Conservation (phyloP, 1,284 basidiomycete species). For the Mrakiaceae sp. region DNA sequence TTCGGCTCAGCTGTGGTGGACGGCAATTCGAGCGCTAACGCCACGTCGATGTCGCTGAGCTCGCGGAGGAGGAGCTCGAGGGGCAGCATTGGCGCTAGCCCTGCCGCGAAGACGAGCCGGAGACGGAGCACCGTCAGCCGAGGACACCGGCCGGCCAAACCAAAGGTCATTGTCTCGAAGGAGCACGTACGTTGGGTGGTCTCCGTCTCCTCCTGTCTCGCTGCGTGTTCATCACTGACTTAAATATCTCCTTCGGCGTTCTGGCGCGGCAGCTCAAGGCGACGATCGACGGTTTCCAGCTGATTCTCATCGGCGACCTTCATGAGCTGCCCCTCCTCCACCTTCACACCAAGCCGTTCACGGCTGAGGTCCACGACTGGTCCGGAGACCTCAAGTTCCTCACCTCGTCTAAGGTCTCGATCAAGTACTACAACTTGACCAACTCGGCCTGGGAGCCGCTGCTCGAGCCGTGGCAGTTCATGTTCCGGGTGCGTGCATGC, state of each 20-base stretch:
- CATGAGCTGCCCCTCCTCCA: conserved; percentile 93
- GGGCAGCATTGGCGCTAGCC: conserved; percentile 14
- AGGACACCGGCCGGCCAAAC: conserved; percentile 29
- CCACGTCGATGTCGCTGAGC: not conserved
- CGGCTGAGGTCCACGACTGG: conserved; percentile 82
- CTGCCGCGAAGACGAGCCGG: conserved; percentile 19
- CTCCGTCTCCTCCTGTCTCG: not conserved
- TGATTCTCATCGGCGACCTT: conserved; percentile 88
- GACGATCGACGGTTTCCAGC: conserved; percentile 77
- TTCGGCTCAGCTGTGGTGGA: conserved; percentile 12
- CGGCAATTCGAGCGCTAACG: not conserved
- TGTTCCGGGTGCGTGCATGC: conserved; percentile 49
- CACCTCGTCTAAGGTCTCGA: conserved; percentile 64
- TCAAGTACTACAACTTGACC: conserved; percentile 94
- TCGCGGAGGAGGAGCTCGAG: not conserved
- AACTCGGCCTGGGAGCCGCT: conserved; percentile 99
- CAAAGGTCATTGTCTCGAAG: conserved; percentile 56
- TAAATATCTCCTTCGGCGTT: not conserved
- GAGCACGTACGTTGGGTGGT: conserved; percentile 51
- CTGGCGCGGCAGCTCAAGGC: conserved; percentile 51
- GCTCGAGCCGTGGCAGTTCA: conserved; percentile 93
- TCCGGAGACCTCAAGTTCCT: conserved; percentile 78
- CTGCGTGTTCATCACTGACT: not conserved
- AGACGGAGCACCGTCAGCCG: conserved; percentile 39
- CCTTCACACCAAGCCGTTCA: conserved; percentile 73